Evolutionary conservation across 78 protist genomes (phyloP).

Genomic region (Tieghemostelium lacteum): DNA sequence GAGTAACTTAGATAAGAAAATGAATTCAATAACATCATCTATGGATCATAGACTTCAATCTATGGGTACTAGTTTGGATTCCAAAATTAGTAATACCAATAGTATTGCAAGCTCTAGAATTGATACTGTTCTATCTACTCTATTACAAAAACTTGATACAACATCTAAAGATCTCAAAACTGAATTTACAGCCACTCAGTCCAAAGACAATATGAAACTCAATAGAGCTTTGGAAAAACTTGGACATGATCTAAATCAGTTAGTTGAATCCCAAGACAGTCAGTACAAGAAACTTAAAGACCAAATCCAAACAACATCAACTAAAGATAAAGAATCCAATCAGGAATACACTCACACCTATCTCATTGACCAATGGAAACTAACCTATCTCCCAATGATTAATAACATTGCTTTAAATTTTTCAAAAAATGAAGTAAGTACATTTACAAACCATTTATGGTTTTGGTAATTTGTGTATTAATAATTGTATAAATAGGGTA

Average conservation of each 20-base stretch:
- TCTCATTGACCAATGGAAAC: constrained; percentile 44
- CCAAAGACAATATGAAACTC: constrained; percentile 25
- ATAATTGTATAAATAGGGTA: constrained; percentile 3
- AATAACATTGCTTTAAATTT: constrained; percentile 26
- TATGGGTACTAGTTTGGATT: constrained; percentile 10
- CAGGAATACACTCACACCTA: background rate
- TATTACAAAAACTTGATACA: constrained; percentile 26
- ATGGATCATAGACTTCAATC: constrained; percentile 35
- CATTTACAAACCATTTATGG: background rate
- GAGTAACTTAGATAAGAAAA: constrained; percentile 29
- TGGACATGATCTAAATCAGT: background rate
- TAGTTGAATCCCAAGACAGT: background rate
- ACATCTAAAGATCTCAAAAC: constrained; percentile 18
- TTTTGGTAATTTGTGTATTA: background rate
- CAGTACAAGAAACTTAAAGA: background rate
- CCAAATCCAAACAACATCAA: background rate
- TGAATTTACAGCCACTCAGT: constrained; percentile 1
- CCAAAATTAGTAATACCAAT: background rate
- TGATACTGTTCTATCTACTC: constrained; percentile 5
- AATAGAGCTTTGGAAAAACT: constrained; percentile 33
- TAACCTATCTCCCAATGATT: constrained; percentile 16
- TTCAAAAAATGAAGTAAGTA: constrained; percentile 29
- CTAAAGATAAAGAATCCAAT: constrained; percentile 3
- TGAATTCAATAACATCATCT: constrained; percentile 1
- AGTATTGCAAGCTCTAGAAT: constrained; percentile 16